Conservation (phyloP, 257 asterid species). For the Scutellaria minor region DNA sequence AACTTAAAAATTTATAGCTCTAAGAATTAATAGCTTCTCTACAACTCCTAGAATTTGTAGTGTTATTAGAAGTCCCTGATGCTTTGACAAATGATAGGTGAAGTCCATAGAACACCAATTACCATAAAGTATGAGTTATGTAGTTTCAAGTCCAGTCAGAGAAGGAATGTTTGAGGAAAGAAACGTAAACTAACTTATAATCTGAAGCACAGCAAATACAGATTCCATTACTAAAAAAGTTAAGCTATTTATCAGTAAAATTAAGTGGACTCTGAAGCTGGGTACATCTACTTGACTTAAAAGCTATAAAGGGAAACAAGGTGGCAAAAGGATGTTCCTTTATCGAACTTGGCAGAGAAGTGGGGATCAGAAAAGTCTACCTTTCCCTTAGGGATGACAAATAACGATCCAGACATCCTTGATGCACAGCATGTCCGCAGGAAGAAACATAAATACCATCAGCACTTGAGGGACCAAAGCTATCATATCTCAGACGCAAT, state of each 20-base stretch:
- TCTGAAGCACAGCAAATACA: not conserved
- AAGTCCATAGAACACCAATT: not conserved
- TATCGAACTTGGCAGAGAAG: not conserved
- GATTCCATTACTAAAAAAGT: not conserved
- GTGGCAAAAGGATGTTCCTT: slow-evolving; percentile 29
- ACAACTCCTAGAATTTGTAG: not conserved
- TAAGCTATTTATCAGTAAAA: not conserved
- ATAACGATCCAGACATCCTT: slow-evolving; percentile 94
- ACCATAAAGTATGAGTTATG: not conserved
- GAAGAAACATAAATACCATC: slow-evolving; percentile 90
- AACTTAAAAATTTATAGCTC: not conserved
- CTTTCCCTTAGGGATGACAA: slow-evolving; percentile 89
- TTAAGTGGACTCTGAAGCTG: slow-evolving; percentile 3
- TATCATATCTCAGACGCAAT: slow-evolving; percentile 51
- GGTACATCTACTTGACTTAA: not conserved
- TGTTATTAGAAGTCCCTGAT: not conserved
- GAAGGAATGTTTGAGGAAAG: not conserved
- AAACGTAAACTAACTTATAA: slow-evolving; percentile 11
- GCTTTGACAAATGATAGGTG: not conserved
- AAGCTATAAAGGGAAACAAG: not conserved
- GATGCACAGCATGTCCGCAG: slow-evolving; percentile 99
- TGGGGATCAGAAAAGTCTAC: slow-evolving; percentile 44
- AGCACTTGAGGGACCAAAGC: slow-evolving; percentile 67
- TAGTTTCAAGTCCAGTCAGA: not conserved
- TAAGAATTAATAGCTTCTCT: not conserved